Evolutionary conservation across 2,329 filamentous ascomycete species (phyloP).

Genomic region (Fusarium aywerte): DNA sequence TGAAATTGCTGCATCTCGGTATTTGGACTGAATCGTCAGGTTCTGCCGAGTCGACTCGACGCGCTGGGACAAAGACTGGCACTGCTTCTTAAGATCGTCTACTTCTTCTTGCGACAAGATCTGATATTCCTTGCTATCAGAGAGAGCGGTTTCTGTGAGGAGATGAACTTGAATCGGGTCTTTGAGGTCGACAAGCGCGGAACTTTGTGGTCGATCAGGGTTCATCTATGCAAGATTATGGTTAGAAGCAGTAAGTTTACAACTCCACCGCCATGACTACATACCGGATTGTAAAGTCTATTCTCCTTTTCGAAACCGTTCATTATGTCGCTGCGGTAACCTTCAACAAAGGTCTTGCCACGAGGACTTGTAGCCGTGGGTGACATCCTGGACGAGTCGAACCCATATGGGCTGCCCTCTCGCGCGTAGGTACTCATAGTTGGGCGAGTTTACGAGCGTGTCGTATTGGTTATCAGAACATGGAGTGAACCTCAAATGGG

Average conservation of each 20-base stretch:
- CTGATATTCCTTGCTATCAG: slow-evolving; percentile 86
- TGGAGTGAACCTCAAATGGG: slow-evolving; percentile 18
- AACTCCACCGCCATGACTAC: slow-evolving; percentile 37
- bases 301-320: slow-evolving; percentile 65
- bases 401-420: slow-evolving; percentile 52
- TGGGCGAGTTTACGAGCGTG: slow-evolving; percentile 32
- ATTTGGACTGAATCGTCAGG: slow-evolving; percentile 89
- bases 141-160: slow-evolving; percentile 90
- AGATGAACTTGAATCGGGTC: slow-evolving; percentile 88
- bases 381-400: slow-evolving; percentile 48
- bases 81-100: slow-evolving; percentile 90
- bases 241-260: slow-evolving; percentile 19
- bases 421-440: slow-evolving; percentile 56
- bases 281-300: slow-evolving; percentile 69
- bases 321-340: slow-evolving; percentile 66
- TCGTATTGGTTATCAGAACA: slow-evolving; percentile 41
- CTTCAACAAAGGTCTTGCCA: slow-evolving; percentile 65
- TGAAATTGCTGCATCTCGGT: slow-evolving; percentile 90
- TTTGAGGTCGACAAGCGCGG: slow-evolving; percentile 68
- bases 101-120: slow-evolving; percentile 92
- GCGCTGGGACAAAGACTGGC: slow-evolving; percentile 75
- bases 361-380: slow-evolving; percentile 53
- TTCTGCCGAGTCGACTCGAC: slow-evolving; percentile 85
- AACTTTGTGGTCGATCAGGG: slow-evolving; percentile 63
- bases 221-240: slow-evolving; percentile 58